These are phyloP conservation scores for Volvox carteri DNA, from an alignment of 163 green algal genomes.

Conservation along the genomic window DNA sequence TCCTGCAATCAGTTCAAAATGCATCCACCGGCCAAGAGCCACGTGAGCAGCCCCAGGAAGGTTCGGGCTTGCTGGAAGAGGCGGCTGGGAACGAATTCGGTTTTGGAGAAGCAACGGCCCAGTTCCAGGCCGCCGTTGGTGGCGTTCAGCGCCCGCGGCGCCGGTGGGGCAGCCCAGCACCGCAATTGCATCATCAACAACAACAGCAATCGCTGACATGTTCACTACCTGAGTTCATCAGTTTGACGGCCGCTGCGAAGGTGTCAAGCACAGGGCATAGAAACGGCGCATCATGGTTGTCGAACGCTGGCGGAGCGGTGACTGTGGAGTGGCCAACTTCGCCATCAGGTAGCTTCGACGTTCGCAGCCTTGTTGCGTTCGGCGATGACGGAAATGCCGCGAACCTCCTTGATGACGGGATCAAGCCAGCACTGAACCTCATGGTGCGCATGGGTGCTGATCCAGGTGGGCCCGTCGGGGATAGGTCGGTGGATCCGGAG, in stretches of 20 bases:
- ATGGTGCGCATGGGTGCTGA: neutral
- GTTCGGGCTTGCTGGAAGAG: neutral
- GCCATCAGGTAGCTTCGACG: neutral
- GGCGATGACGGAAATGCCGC: too few species aligned
- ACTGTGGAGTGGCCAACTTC: too few species aligned
- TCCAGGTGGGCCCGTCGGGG: neutral
- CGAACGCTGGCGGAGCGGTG: too few species aligned
- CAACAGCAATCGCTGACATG: too few species aligned
- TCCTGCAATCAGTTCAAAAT: neutral
- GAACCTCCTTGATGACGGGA: neutral
- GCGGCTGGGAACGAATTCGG: neutral
- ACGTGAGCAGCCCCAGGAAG: neutral
- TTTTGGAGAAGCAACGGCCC: neutral
- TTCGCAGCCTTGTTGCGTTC: neutral
- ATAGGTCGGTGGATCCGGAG: neutral
- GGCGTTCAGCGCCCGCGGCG: conserved; percentile 23
- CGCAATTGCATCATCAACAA: too few species aligned
- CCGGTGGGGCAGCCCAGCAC: conserved; percentile 13
- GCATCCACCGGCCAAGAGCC: neutral
- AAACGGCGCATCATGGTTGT: neutral
- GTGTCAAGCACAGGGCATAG: neutral
- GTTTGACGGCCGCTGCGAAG: neutral
- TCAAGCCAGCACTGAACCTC: neutral
- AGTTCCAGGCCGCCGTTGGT: neutral
- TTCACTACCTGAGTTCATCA: too few species aligned